Conservation (phyloP, 2,329 filamentous ascomycete species). For the Camptophora hylomeconis region DNA sequence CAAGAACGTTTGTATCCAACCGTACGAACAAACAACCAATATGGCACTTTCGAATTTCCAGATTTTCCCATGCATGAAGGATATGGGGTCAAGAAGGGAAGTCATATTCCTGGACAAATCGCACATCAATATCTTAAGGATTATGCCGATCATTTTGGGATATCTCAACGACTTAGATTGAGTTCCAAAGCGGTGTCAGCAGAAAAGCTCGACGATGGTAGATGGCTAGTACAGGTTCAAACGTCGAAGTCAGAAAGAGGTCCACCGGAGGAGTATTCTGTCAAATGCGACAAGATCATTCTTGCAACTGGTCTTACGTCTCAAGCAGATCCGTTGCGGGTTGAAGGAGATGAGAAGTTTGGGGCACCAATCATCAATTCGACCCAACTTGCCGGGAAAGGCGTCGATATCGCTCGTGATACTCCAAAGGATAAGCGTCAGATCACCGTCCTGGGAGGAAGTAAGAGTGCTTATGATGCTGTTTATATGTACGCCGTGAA, state of each 20-base stretch:
- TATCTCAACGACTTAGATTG: slow-evolving; percentile 37
- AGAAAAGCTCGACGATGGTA: slow-evolving; percentile 27
- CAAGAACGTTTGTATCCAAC: slow-evolving; percentile 51
- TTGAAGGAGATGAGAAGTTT: slow-evolving; percentile 39
- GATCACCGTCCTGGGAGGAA: slow-evolving; percentile 44
- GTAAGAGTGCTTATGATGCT: slow-evolving; percentile 52
- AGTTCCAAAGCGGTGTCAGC: slow-evolving; percentile 38
- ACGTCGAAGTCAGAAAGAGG: slow-evolving; percentile 16
- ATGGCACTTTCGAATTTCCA: slow-evolving; percentile 59
- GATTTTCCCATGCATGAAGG: slow-evolving; percentile 57
- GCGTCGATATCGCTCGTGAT: slow-evolving; percentile 32
- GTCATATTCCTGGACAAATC: slow-evolving; percentile 47
- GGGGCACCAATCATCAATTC: slow-evolving; percentile 44
- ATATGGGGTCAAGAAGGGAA: slow-evolving; percentile 35
- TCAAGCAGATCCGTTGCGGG: slow-evolving; percentile 40
- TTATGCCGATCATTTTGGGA: slow-evolving; percentile 40
- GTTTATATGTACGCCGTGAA: slow-evolving; percentile 44
- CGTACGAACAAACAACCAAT: slow-evolving; percentile 61
- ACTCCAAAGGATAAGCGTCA: slow-evolving; percentile 24
- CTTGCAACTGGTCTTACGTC: slow-evolving; percentile 50
- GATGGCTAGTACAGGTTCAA: slow-evolving; percentile 22
- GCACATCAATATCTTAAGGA: slow-evolving; percentile 45
- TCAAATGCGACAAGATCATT: no score
- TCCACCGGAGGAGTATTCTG: no score
- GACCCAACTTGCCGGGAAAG: no score